phyloP scores from a whole-genome alignment of 345 rosid species.

The Arabis hirsuta region DNA sequence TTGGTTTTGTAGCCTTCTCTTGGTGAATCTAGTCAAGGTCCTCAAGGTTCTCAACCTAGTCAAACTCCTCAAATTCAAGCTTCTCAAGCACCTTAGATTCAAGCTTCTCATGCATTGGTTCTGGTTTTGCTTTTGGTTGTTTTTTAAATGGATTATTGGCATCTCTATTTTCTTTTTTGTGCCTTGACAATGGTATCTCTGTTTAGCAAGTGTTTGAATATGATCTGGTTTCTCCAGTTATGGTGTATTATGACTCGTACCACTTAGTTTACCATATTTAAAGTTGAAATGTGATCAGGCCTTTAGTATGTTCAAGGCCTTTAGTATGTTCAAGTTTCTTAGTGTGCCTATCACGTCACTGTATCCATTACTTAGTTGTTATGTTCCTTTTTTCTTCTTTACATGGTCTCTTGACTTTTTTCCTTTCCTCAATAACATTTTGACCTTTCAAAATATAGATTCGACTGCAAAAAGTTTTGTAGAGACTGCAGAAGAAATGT shows the following conservation, averaged over 20 bases:
- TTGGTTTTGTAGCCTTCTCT: too few species aligned
- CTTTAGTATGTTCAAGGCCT: neutral
- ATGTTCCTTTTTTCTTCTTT: constrained; percentile 14
- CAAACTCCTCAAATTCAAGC: too few species aligned
- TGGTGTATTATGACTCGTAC: neutral
- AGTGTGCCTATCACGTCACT: constrained; percentile 18
- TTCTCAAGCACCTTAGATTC: too few species aligned
- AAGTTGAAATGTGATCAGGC: neutral
- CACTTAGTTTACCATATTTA: neutral
- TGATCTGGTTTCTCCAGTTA: constrained; percentile 6
- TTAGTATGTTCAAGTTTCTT: neutral
- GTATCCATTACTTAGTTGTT: constrained; percentile 13
- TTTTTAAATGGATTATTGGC: too few species aligned
- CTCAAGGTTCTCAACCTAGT: too few species aligned
- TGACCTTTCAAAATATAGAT: constrained; percentile 55
- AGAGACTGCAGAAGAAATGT: constrained; percentile 96
- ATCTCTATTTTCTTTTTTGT: too few species aligned
- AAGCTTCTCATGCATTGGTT: too few species aligned
- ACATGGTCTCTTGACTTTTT: constrained; percentile 13
- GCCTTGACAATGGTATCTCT: too few species aligned
- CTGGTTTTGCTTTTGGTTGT: too few species aligned
- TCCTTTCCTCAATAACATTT: constrained; percentile 23
- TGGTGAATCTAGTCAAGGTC: too few species aligned
- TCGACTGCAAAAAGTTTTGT: constrained; percentile 96
- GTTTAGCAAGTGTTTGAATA: constrained; percentile 1